phyloP scores from a whole-genome alignment of 1,284 basidiomycete genomes.

The Dichomitus squalens region DNA sequence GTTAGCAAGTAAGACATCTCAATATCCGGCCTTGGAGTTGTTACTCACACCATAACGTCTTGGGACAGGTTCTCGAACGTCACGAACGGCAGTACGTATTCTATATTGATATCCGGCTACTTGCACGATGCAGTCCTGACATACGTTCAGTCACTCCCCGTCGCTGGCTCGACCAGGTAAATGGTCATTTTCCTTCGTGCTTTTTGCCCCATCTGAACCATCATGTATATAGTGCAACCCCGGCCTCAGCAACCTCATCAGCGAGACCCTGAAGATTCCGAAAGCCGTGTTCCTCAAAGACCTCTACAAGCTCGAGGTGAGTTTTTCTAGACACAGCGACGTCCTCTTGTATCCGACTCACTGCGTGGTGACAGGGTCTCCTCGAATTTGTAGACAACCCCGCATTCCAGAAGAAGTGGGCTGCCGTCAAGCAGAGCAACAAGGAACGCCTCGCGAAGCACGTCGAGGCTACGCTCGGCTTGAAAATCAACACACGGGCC shows the following conservation, averaged over 20 bases:
- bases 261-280: conserved; percentile 75
- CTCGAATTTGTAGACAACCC: conserved; percentile 70
- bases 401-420: conserved; percentile 78
- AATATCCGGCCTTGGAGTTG: neutral
- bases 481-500: conserved; percentile 75
- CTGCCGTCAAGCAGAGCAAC: conserved; percentile 83
- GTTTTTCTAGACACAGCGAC: neutral
- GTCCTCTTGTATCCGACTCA: neutral
- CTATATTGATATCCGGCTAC: conserved; percentile 3
- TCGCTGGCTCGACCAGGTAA: conserved; percentile 80
- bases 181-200: conserved; percentile 32
- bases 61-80: conserved; percentile 70
- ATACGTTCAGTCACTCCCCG: conserved; percentile 68
- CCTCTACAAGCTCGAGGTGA: conserved; percentile 60
- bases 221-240: conserved; percentile 74
- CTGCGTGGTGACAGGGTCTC: conserved; percentile 42
- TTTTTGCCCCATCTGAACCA: neutral
- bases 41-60: neutral
- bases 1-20: conserved; percentile 62
- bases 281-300: conserved; percentile 83
- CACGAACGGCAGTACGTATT: conserved; percentile 78
- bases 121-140: neutral
- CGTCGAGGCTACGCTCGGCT: conserved; percentile 75
- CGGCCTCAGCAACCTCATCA: conserved; percentile 79
- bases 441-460: conserved; percentile 84